These are phyloP conservation scores for Podaxis sp. DNA, from an alignment of 768 basidiomycete species.

Conservation along the genomic window DNA sequence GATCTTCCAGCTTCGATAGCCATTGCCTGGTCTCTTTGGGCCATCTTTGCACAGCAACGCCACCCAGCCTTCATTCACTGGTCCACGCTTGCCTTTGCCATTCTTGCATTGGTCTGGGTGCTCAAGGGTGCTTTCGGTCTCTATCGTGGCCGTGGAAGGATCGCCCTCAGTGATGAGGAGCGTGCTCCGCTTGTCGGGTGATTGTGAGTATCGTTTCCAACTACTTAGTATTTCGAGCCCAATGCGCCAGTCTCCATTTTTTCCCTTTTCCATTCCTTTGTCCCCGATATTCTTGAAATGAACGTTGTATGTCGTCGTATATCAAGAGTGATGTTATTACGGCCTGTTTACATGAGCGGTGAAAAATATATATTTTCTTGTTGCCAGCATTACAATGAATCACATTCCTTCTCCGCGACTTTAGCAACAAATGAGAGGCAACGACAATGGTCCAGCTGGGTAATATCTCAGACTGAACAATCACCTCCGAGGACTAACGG, in stretches of 20 bases:
- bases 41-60: constrained; percentile 78
- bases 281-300: background rate
- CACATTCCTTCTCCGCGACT: background rate
- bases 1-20: constrained; percentile 91
- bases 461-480: background rate
- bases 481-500: background rate
- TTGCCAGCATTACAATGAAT: background rate
- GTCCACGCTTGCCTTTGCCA: constrained; percentile 79
- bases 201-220: background rate
- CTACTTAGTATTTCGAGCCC: background rate
- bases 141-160: constrained; percentile 42
- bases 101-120: constrained; percentile 83
- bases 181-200: constrained; percentile 71
- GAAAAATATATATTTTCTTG: background rate
- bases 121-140: constrained; percentile 67
- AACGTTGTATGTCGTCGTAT: background rate
- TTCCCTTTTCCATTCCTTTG: background rate
- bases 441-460: background rate
- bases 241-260: background rate
- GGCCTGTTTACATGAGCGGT: background rate
- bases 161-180: constrained; percentile 81
- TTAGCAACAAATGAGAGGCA: background rate
- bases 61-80: constrained; percentile 82
- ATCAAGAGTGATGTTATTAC: background rate
- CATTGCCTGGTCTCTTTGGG: constrained; percentile 91